Percentiles rank a stretch among this genome's conserved stretches.
Evolutionary conservation across 371 early-diverging fungal species (phyloP).

Genomic region (Smittium culicis): DNA sequence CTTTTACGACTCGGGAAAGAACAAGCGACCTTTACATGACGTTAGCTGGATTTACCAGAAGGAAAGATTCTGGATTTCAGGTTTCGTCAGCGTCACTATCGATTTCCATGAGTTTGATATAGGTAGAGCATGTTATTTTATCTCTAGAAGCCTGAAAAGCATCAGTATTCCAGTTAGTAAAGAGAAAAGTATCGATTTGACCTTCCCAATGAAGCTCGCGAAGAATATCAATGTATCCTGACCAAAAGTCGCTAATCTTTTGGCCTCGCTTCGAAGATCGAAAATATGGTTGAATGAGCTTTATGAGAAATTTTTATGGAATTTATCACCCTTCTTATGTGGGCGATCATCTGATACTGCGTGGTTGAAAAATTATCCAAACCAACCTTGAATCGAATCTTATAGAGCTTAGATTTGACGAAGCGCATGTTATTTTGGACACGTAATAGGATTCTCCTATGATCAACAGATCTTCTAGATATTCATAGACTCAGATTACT

Average conservation of each 20-base stretch:
- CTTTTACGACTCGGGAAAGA: not conserved
- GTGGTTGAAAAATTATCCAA: not conserved
- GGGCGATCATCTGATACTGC: not conserved
- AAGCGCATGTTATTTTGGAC: not conserved
- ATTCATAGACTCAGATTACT: not conserved
- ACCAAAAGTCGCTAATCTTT: not conserved
- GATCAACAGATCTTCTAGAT: not conserved
- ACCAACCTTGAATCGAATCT: not conserved
- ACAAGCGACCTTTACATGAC: not conserved
- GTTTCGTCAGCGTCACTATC: not conserved
- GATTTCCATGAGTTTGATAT: not conserved
- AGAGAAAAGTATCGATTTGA: not conserved
- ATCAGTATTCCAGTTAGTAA: not conserved
- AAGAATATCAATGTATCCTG: not conserved
- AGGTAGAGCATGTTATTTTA: not conserved
- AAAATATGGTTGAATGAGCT: not conserved
- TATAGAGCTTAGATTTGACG: not conserved
- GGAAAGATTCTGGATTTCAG: not conserved
- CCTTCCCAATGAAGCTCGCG: not conserved
- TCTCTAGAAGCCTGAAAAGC: not conserved
- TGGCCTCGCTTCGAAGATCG: not conserved
- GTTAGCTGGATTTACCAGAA: not conserved
- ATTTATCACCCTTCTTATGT: not conserved
- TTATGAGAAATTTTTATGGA: not conserved
- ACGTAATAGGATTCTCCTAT: not conserved